Percentiles rank a stretch among this genome's conserved stretches.
phyloP scores from a whole-genome alignment of 345 rosid species.

The Geranium rotundifolium region DNA sequence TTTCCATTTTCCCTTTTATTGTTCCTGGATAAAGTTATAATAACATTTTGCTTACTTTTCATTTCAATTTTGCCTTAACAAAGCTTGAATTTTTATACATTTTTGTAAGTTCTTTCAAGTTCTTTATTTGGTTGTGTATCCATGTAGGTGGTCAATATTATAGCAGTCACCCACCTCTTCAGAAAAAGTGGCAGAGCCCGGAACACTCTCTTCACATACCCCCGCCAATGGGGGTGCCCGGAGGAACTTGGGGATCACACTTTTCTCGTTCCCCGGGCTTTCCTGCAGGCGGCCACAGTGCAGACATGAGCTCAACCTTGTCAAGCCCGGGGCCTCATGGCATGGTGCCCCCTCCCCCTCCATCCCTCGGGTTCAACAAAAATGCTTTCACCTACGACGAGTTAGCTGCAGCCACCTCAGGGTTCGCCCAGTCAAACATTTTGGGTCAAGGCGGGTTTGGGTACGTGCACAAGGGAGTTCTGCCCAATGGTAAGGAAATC shows the following conservation, averaged over 20 bases:
- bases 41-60: too few species aligned
- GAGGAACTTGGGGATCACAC: neutral
- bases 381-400: constrained; percentile 63
- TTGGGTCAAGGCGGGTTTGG: constrained; percentile 94
- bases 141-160: too few species aligned
- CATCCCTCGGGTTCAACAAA: constrained; percentile 42
- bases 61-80: too few species aligned
- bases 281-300: constrained; percentile 6
- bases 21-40: too few species aligned
- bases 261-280: neutral
- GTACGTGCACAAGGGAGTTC: constrained; percentile 64
- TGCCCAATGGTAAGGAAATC: constrained; percentile 59
- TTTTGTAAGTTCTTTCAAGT: too few species aligned
- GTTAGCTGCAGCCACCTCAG: constrained; percentile 55
- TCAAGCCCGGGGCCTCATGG: constrained; percentile 26
- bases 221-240: neutral
- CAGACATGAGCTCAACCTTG: constrained; percentile 23
- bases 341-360: constrained; percentile 30
- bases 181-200: too few species aligned
- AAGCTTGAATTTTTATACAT: too few species aligned
- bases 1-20: too few species aligned
- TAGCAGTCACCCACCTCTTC: too few species aligned
- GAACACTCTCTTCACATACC: too few species aligned
- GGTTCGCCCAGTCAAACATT: constrained; percentile 46
- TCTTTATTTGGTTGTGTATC: too few species aligned